Base-by-base conservation (phyloP, 2,329 filamentous ascomycete genomes). In the Sporothrix schenckii region DNA sequence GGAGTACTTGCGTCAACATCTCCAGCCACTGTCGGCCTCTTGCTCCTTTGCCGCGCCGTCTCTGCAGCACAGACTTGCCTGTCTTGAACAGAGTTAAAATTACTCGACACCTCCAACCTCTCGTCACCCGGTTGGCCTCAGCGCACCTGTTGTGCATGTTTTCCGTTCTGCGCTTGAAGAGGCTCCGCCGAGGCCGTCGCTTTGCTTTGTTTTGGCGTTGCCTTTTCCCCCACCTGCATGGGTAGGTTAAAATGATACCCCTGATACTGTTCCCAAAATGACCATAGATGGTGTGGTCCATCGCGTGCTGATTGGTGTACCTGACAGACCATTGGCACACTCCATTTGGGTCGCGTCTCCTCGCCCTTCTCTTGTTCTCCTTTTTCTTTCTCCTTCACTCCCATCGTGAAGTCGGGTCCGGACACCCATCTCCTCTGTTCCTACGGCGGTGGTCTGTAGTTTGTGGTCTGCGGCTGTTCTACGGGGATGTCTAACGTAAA, bases 291-390 rank as follows among this genome's bases (percentile, higher is more conserved):
- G 65, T 54, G 49, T 67, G 65, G n/a, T 50, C 19, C 50, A 27
- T 54, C 50, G 30, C 65, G 65, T 21, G 19, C 50, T 67, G 65
- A 67, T 67, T 67, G 65, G 65, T n/a, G 49, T 54, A 50, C 65
- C 50, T 67, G 44, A 54, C 34, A 34, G 34, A 34, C 34, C 34
- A 34, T 34, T 34, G 6, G 34, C 34, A 24, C 11, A 24, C 50
- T 30, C 27, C n/a, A 53, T 27, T 10, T 16, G 24, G 44, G 13
- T 50, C 41, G 54, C 30, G 27, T 58, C 54, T n/a, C 21, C n/a
- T 4, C 19, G 6, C 11, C 3, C 10, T 63, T 21, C 19, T n/a
- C 16, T 19, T 11, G 9, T 60, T 60, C 27, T 24, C 34, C 34
- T 7, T 16, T 49, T 49, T 19, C 1, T 49, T 19, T 49, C 14